Base-by-base conservation (phyloP, 1,284 basidiomycete genomes). In the Flammula alnicola region DNA sequence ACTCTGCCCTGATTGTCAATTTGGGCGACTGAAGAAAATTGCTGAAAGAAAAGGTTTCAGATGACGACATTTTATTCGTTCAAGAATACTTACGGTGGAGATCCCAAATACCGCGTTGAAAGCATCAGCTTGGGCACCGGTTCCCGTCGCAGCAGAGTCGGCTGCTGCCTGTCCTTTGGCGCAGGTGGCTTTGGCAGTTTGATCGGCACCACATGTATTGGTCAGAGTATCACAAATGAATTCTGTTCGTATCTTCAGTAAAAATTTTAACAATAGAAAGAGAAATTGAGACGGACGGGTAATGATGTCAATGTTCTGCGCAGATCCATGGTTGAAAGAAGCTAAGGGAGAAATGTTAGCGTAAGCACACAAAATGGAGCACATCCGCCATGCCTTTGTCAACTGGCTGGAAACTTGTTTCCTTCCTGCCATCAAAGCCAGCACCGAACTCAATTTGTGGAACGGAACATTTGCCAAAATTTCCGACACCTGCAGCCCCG, bases 71-170 rank as follows among this genome's bases (percentile, higher is more conserved):
- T 3, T n/a, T 35, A 45, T 17, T 12, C 14, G 23, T 31, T 19
- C 8, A 19, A 3, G 5, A 38, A 5, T 35, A 61, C 69, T 43
- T 42, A 74, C 72, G 11, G 71, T 78, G 1, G 44, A 63, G 54
- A 80, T 76, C 16, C 77, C 78, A 55, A 83, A 83, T 22, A 66
- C 76, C 17, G 71, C 73, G 65, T 84, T 84, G 73, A 83, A 84
- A 2, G 72, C 73, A 63, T 84, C 81, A 17, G 81, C 81, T 57
- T 80, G 77, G 14, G 67, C 75, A 52, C 82, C 81, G 31, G 74
- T 77, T 61, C 74, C 73, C 1, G 68, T 63, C 3, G 76, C 52
- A 22, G 62, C 67, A 32, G 73, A 65, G 51, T 66, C 59, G 3
- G 77, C 75, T 37, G 79, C 80, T 32, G 71, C 55, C 26, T 62